Evolutionary conservation across 176 grass and related monocot genomes (phyloP).

Genomic region (Cocos nucifera): DNA sequence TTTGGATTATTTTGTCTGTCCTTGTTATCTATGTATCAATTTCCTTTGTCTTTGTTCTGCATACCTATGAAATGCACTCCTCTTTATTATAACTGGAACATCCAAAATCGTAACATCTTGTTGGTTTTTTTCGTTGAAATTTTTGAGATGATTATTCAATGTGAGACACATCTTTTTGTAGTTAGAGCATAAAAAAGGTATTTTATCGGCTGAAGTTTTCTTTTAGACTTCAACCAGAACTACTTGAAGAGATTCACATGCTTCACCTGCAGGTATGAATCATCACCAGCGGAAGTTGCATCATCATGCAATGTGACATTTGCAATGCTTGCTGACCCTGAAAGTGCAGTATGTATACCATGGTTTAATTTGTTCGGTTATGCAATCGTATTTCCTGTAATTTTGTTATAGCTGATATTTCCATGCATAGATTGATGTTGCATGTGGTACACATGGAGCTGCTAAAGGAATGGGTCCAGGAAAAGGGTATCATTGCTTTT

Average conservation of each 20-base stretch:
- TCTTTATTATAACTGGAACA: too few relatives aligned
- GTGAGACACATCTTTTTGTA: too few relatives aligned
- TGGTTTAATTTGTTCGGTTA: background rate
- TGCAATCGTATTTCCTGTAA: background rate
- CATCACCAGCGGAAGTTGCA: conserved; percentile 60
- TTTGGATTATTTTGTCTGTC: too few relatives aligned
- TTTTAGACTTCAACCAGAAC: too few relatives aligned
- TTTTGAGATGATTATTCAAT: too few relatives aligned
- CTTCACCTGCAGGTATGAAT: conserved; percentile 53
- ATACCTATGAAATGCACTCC: too few relatives aligned
- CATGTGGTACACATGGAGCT: conserved; percentile 59
- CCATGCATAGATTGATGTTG: conserved; percentile 47
- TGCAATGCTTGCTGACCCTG: conserved; percentile 83
- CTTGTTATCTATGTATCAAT: too few relatives aligned
- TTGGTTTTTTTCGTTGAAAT: too few relatives aligned
- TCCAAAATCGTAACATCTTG: too few relatives aligned
- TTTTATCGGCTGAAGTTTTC: too few relatives aligned
- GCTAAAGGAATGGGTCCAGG: conserved; percentile 57
- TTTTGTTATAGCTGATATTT: conserved; percentile 12
- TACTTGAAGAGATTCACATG: background rate
- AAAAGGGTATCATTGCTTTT: conserved; percentile 43
- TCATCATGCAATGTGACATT: conserved; percentile 82
- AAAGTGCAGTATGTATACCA: conserved; percentile 43
- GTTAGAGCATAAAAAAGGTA: too few relatives aligned
- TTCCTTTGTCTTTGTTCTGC: too few relatives aligned